Percentiles rank a stretch among this genome's conserved stretches.
phyloP scores from a whole-genome alignment of 176 grass and related monocot genomes.

The Cenchrus fungigraminus region DNA sequence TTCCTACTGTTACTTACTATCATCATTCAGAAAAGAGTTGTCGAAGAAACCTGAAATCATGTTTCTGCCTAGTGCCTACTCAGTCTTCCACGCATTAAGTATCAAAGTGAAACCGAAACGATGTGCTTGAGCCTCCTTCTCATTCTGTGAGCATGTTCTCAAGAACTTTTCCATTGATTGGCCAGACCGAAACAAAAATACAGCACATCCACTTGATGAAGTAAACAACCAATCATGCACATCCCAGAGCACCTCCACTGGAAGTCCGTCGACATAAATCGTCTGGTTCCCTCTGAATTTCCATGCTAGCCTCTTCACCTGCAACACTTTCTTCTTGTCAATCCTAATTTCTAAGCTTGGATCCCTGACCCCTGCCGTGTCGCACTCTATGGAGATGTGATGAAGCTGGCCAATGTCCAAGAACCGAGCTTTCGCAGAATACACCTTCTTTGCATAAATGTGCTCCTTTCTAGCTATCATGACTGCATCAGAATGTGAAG shows the following conservation, averaged over 20 bases:
- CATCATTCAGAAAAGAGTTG: neutral
- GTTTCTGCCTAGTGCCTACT: conserved; percentile 45
- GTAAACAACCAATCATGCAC: conserved; percentile 62
- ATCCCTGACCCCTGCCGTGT: conserved; percentile 51
- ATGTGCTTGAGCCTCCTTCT: conserved; percentile 38
- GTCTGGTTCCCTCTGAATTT: conserved; percentile 73
- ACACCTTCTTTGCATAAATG: conserved; percentile 57
- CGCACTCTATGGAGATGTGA: conserved; percentile 57
- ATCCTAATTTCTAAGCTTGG: conserved; percentile 66
- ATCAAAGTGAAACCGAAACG: conserved; percentile 62
- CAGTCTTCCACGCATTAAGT: conserved; percentile 59
- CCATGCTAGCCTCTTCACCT: conserved; percentile 59
- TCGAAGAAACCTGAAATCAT: conserved; percentile 35
- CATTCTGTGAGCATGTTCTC: conserved; percentile 40
- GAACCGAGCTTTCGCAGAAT: conserved; percentile 48
- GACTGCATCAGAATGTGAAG: conserved; percentile 27
- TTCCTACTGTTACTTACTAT: conserved; percentile 21
- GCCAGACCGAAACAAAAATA: conserved; percentile 68
- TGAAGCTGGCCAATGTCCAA: conserved; percentile 48
- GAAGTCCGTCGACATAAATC: conserved; percentile 52
- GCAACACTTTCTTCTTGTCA: conserved; percentile 61
- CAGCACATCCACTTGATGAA: conserved; percentile 33
- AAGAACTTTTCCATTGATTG: conserved; percentile 46
- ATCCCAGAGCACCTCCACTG: conserved; percentile 68
- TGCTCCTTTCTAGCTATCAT: conserved; percentile 68